Conservation (phyloP, 768 basidiomycete species). For the Austroboletus eburneus region DNA sequence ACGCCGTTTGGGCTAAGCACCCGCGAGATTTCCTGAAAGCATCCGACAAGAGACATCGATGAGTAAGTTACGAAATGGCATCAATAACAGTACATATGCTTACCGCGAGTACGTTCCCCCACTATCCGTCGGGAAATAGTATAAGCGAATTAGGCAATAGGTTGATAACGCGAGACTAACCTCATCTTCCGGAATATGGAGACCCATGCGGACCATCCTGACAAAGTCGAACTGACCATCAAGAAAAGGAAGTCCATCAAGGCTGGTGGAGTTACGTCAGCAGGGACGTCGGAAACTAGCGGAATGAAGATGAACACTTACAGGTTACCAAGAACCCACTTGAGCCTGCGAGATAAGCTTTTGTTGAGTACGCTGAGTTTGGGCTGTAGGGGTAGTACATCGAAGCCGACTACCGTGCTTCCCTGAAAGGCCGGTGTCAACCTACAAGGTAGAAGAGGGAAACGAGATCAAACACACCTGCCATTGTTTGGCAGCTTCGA, state of each 20-base stretch:
- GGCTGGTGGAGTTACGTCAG: constrained; percentile 34
- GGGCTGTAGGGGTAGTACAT: constrained; percentile 54
- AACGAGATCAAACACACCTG: constrained; percentile 37
- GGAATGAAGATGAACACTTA: constrained; percentile 31
- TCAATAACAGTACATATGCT: constrained; percentile 11
- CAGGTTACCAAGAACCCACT: constrained; percentile 71
- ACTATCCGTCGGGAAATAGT: constrained; percentile 35
- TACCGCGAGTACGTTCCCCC: constrained; percentile 66
- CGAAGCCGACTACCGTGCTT: constrained; percentile 56
- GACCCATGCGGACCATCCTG: constrained; percentile 57
- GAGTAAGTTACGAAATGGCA: constrained; percentile 13
- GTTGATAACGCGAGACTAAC: constrained; percentile 29
- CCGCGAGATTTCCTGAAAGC: constrained; percentile 57
- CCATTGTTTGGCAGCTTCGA: constrained; percentile 68
- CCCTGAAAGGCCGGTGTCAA: constrained; percentile 34
- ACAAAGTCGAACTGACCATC: constrained; percentile 60
- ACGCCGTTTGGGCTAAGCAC: constrained; percentile 59
- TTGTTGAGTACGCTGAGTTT: constrained; percentile 33
- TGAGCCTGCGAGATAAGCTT: constrained; percentile 45
- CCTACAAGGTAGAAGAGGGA: background rate
- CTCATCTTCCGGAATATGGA: constrained; percentile 72
- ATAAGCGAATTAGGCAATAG: constrained; percentile 7
- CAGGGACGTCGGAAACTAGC: background rate
- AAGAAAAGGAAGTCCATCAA: constrained; percentile 62
- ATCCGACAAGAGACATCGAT: constrained; percentile 1